Base-by-base conservation (phyloP, 768 basidiomycete species). In the Hygrophoropsis aurantiaca region DNA sequence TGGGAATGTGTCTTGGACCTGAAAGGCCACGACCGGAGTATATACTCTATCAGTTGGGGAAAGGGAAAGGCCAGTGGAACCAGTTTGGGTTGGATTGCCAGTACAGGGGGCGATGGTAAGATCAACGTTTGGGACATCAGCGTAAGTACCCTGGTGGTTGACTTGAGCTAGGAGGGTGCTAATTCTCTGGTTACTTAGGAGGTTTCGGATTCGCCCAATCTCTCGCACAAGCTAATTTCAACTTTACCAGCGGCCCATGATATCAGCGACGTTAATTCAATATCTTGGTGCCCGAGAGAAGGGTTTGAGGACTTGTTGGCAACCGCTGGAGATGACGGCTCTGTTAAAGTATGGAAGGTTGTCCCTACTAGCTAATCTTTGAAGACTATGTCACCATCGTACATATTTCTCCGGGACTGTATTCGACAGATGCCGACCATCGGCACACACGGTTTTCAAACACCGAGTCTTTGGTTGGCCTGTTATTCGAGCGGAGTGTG, bases 261-360 rank as follows among this genome's bases (percentile, higher is more conserved):
- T 1, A 83, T 91, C 1, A 73, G 80, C 55, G 97, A 99, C 60
- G 78, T 94, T 20, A 98, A 99, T 66, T 73, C 80, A 10, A 77
- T 95, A 18, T 73, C 76, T 2, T 98, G 94, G 92, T 93, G 90
- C 67, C 79, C 85, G 2, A 70, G 86, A 27, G 60, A 69, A 16
- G 87, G 85, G 1, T 74, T 73, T 40, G 74, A 81, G 50, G 77
- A 85, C 51, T 43, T 94, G 3, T 66, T 97, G 3, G 90, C 87
- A 2, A 91, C 87, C 2, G 80, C 85, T 4, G 93, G 89, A 0
- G 95, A 99, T 59, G 95, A 97, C 63, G 89, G 91, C 7, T 61
- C 71, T 24, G 77, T 87, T 11, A 82, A 79, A 57, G 76, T 97
- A n/a, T 99, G 94, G 95, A 77, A 60, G 55, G 54, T 83, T 27